Conservation (phyloP, 257 asterid genomes). For the Ballota nigra region DNA sequence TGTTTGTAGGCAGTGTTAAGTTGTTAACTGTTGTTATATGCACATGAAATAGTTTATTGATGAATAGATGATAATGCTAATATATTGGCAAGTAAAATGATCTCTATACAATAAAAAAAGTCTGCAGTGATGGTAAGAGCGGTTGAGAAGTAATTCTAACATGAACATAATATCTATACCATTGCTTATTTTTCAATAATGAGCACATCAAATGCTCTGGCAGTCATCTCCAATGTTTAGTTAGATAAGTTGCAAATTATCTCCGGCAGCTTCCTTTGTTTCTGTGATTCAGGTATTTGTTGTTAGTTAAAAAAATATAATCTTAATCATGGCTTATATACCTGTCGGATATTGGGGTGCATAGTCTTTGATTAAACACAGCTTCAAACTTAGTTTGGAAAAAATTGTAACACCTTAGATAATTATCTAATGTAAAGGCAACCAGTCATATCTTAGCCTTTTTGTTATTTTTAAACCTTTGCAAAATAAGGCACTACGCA, state of each 20-base stretch:
- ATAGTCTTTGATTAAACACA: background rate
- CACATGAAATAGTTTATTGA: background rate
- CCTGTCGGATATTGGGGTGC: background rate
- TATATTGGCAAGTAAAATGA: background rate
- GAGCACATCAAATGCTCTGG: background rate
- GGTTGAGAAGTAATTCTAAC: background rate
- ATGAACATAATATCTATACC: background rate
- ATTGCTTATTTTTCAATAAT: background rate
- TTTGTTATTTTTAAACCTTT: background rate
- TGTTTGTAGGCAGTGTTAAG: background rate
- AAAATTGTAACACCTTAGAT: background rate
- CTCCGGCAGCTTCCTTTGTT: background rate
- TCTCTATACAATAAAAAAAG: background rate
- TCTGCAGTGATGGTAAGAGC: background rate
- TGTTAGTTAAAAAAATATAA: background rate
- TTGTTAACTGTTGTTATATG: background rate
- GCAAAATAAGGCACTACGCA: background rate
- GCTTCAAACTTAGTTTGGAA: background rate
- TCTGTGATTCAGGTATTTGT: background rate
- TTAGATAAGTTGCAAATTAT: constrained; percentile 5
- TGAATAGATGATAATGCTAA: background rate
- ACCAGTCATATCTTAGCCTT: background rate
- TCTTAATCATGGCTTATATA: background rate
- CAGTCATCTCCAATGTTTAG: background rate
- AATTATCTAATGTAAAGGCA: background rate